A percentile compares a stretch with the other conserved stretches of the same genome.
phyloP scores from a whole-genome alignment of 129 eudicot genomes.

The Tanacetum coccineum region DNA sequence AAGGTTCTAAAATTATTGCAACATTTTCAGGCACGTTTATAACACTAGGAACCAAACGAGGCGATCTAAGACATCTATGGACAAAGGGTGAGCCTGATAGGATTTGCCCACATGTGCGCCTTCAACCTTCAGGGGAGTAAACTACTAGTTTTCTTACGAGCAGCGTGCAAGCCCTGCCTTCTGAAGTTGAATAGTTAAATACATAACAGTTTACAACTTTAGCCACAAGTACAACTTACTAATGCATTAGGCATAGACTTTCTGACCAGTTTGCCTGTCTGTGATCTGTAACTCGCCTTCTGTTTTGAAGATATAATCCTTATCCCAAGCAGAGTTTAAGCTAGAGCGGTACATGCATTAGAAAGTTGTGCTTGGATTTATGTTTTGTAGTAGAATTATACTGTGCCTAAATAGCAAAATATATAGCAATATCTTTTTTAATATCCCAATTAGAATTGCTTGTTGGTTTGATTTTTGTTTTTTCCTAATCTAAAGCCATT shows the following conservation, averaged over 20 bases:
- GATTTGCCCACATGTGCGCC: constrained; percentile 82
- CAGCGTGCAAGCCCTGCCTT: constrained; percentile 1
- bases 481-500: neutral
- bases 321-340: constrained; percentile 3
- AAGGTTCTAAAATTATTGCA: neutral
- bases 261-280: constrained; percentile 8
- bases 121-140: constrained; percentile 39
- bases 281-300: neutral
- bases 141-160: neutral
- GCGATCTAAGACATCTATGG: constrained; percentile 80
- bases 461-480: neutral
- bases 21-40: constrained; percentile 65
- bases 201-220: constrained; percentile 7
- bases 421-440: neutral
- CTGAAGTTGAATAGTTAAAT: constrained; percentile 8
- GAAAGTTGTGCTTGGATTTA: constrained; percentile 16
- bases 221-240: constrained; percentile 18
- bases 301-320: neutral
- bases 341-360: constrained; percentile 2
- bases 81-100: constrained; percentile 71
- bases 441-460: neutral
- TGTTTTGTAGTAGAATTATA: constrained; percentile 1
- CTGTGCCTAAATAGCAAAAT: constrained; percentile 1
- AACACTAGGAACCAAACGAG: constrained; percentile 60
- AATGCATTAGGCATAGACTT: constrained; percentile 1